Base-by-base conservation (phyloP, 2,329 filamentous ascomycete species). In the Fusarium sterilihyphosum region DNA sequence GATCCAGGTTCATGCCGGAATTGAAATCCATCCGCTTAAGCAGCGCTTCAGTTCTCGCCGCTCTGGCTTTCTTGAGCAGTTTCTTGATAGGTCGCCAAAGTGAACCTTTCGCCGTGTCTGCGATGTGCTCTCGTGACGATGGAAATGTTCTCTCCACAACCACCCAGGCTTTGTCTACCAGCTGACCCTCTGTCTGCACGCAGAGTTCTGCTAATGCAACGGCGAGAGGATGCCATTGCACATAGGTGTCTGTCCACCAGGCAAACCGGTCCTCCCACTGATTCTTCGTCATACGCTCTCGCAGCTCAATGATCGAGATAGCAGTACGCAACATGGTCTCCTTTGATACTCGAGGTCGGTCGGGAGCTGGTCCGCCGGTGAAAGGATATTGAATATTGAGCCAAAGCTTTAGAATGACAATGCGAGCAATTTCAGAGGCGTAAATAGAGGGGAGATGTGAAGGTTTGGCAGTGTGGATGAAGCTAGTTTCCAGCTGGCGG, bases 61-160 rank as follows among this genome's bases (percentile, higher is more conserved):
- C 82, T 73, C 80, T 84, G 1, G 88, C 88, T 77, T 86, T 87
- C 69, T 84, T 85, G 68, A 87, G 81, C 8, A 90, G 79, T 76
- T 88, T 89, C 74, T 85, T 85, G 35, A 90, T 85, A 4, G 88
- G 88, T 44, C 84, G 81, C 88, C 88, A 90, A 13, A 90, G 82
- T 61, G 85, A 84, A 3, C 88, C 88, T 33, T 83, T 82, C 56
- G 83, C 82, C 11, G 83, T 83, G 70, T 90, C 88, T 8, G 88
- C 88, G 57, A 89, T 85, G 60, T 81, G 78, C 20, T 82, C 80
- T 46, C 82, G 82, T 76, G 85, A 88, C 5, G 79, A 73, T 5
- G 83, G 82, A 75, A 87, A 87, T 10, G 84, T 83, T 26, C 76
- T 75, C 13, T 89, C 86, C 31, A 89, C 81, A 26, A 85, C 81